Conservation (phyloP, 1,139 yeast species). For the Protomyces inouyei region DNA sequence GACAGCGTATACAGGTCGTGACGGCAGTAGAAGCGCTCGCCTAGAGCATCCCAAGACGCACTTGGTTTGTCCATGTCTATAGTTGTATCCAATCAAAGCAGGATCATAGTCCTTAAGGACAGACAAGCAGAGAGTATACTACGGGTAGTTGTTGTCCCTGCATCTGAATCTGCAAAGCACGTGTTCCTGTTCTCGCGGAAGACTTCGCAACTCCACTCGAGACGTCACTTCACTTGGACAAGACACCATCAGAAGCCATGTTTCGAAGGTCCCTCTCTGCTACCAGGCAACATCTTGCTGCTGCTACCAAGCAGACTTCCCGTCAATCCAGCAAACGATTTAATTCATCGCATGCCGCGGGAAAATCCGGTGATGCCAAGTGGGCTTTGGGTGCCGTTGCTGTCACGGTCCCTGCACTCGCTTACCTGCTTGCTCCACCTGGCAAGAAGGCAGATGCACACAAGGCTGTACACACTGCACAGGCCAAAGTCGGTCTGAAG, state of each 20-base stretch:
- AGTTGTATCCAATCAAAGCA: background rate
- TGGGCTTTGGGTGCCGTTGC: constrained; percentile 21
- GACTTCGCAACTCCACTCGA: too few species aligned
- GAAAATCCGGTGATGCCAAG: constrained; percentile 9
- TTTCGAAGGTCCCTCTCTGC: background rate
- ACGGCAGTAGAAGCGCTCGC: constrained; percentile 15
- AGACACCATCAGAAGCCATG: background rate
- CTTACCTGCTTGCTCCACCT: constrained; percentile 24
- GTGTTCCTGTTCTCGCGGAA: too few species aligned
- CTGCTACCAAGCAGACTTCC: background rate
- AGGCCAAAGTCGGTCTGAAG: constrained; percentile 13
- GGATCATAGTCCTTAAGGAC: too few species aligned
- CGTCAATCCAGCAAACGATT: background rate
- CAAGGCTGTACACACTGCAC: constrained; percentile 18
- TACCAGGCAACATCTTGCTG: background rate
- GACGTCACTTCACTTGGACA: too few species aligned
- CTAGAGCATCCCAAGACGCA: constrained; percentile 21
- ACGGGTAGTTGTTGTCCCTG: too few species aligned
- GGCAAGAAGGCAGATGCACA: constrained; percentile 17
- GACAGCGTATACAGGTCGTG: constrained; percentile 12
- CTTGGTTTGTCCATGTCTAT: background rate
- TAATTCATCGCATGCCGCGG: constrained; percentile 6
- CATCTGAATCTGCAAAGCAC: too few species aligned
- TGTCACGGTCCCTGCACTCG: constrained; percentile 23
- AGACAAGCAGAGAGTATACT: too few species aligned